Percentiles rank a stretch among this genome's conserved stretches.
Evolutionary conservation across 306 rosid species (phyloP).

Genomic region (Erythrophleum fordii): DNA sequence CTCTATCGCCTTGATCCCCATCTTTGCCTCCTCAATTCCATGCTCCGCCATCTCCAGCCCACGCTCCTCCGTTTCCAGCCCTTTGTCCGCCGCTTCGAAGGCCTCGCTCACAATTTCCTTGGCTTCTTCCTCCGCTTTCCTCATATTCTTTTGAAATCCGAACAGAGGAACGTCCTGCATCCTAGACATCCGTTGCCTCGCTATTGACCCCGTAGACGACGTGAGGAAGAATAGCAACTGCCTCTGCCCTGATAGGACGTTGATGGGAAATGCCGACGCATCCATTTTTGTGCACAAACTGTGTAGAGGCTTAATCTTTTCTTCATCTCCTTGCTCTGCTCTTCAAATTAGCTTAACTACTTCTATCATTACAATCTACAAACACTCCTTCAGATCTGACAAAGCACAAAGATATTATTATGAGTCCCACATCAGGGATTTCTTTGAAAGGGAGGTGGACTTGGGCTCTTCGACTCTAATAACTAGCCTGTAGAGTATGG

Average conservation of each 20-base stretch:
- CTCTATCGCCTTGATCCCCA: constrained; percentile 52
- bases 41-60: constrained; percentile 55
- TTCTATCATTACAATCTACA: no score
- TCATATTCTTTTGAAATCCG: constrained; percentile 76
- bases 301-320: no score
- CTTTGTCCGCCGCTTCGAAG: constrained; percentile 72
- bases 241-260: constrained; percentile 50
- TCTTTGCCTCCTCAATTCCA: constrained; percentile 57
- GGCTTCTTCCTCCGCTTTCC: constrained; percentile 65
- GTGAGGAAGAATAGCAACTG: constrained; percentile 56
- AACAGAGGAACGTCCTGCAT: constrained; percentile 73
- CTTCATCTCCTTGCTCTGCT: no score
- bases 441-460: no score
- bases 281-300: no score
- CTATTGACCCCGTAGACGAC: constrained; percentile 52
- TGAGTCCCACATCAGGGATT: no score
- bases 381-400: no score
- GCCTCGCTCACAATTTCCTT: constrained; percentile 83
- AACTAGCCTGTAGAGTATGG: no score
- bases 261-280: neutral
- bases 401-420: no score
- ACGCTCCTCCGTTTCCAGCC: constrained; percentile 57
- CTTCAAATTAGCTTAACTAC: no score
- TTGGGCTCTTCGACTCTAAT: no score
- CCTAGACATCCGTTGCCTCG: constrained; percentile 45